Base-by-base conservation (phyloP, 768 basidiomycete genomes). In the Tephrocybe sp. region DNA sequence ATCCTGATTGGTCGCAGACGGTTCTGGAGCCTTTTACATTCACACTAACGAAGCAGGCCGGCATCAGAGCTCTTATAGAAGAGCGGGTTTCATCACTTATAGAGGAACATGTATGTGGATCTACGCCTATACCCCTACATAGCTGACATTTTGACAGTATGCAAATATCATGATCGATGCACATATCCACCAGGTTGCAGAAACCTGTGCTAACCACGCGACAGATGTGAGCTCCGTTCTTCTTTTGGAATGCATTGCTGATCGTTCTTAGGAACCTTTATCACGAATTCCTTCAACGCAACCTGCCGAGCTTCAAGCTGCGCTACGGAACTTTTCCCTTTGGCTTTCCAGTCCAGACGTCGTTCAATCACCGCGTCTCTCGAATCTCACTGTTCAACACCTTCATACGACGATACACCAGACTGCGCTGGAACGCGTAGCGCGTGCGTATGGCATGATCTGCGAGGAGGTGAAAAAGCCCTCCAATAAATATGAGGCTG, bases 401-500 rank as follows among this genome's bases (percentile, higher is more conserved):
- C 67, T 94, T 22, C 83, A 86, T 5, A 71, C 73, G 0, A 70
- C 74, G 24, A 83, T 97, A 7, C 95, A 98, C 61, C 84, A 83
- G 9, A 78, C 79, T 15, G 90, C 89, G 1, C 69, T 97, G 52
- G 69, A 71, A 27, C 75, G 83, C 11, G 70, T 98, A 52, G 86
- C 80, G 2, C 66, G 65, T 24, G 82, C 84, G 2, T 99, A 98
- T 67, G 76, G 71, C 8, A 62, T 73, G 53, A 69, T 97, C 2
- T 94, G 88, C 63, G 85, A 84, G 39, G 81, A 84, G 47, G 88
- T 97, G 13, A 77, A 80, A 61, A 82, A 79, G 46, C 78, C 83
- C 34, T 78, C 80, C 64, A 91, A 91, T 55, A 77, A 75, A 64
- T 99, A 97, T 61, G 94, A 97, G 69, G 94, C 94, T n/a, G 89